Evolutionary conservation across 1,284 basidiomycete species (phyloP), one percentile per base, ranked within the genome.

Genomic region (Pascua guehoae): DNA sequence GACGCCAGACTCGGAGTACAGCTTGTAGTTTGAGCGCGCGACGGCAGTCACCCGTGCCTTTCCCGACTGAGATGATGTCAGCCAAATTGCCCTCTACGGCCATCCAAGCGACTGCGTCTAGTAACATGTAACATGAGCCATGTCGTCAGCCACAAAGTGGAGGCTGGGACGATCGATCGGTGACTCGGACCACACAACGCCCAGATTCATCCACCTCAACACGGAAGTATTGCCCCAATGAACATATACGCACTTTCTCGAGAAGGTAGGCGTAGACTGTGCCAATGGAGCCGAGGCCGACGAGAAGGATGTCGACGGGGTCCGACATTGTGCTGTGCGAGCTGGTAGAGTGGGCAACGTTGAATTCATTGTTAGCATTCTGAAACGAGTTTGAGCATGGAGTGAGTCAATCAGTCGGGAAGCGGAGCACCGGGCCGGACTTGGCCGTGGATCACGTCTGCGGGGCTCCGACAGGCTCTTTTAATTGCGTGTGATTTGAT

Each of bases 21-120:
- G 76, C 24, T 82, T 79, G 67, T 84, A 88, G 66, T 90, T 90
- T 53, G 86, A 85, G 51, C 88, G 76, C 1, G 88, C 88, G 5
- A 89, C 85, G 12, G 81, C 85, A 0, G 88, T 89, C 11, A 91
- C 84, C n/a, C 82, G 77, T 1, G 83, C 85, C 38, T 79, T 78
- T 8, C 85, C 85, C 54, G 84, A 83, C 54, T 61, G 48, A 2
- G 16, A 47, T 57, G 16, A 53, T 37, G 45, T 32, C 9, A 47
- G 46, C 24, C 24, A 32, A 7, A 32, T 32, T 32, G 24, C 24
- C 24, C 24, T 32, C 24, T 7, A 32, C 24, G 7, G 24, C 24
- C 24, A 3, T 32, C 24, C 24, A 32, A 32, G 24, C 24, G 24
- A 40, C 40, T 41, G 4, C 3, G 12, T 41, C 4, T 41, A 12